Conservation (phyloP, 345 rosid genomes). For the Cardamine resedifolia region DNA sequence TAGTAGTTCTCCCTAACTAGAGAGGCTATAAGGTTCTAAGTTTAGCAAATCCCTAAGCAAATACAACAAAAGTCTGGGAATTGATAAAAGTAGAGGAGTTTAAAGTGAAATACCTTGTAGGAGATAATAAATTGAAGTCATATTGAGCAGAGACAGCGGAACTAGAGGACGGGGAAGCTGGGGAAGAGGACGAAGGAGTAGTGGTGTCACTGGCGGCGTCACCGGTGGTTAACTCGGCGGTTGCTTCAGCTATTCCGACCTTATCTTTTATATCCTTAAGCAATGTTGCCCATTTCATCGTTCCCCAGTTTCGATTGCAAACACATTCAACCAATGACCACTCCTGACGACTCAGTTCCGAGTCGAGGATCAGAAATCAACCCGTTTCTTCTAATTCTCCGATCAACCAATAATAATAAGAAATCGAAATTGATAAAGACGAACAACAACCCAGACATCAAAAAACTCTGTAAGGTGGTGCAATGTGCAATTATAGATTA, state of each 20-base stretch:
- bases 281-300: conserved; percentile 94
- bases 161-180: conserved; percentile 43
- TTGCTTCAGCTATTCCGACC: conserved; percentile 71
- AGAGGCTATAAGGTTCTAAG: not conserved
- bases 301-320: conserved; percentile 27
- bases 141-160: conserved; percentile 43
- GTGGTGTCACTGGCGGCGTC: conserved; percentile 42
- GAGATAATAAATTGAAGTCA: conserved; percentile 51
- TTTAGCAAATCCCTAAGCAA: not conserved
- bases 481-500: conserved; percentile 24
- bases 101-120: conserved; percentile 54
- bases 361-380: conserved; percentile 23
- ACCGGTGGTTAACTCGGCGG: conserved; percentile 45
- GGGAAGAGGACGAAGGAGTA: conserved; percentile 44
- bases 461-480: conserved; percentile 30
- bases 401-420: not conserved
- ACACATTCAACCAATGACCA: not conserved
- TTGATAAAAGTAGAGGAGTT: too few species aligned
- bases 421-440: not conserved
- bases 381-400: not conserved
- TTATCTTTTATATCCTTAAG: conserved; percentile 87
- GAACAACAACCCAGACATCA: conserved; percentile 16
- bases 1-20: not conserved
- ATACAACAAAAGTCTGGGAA: too few species aligned
- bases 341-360: conserved; percentile 27